Conservation (phyloP, 495 filamentous ascomycete species). For the Penicillium steckii region DNA sequence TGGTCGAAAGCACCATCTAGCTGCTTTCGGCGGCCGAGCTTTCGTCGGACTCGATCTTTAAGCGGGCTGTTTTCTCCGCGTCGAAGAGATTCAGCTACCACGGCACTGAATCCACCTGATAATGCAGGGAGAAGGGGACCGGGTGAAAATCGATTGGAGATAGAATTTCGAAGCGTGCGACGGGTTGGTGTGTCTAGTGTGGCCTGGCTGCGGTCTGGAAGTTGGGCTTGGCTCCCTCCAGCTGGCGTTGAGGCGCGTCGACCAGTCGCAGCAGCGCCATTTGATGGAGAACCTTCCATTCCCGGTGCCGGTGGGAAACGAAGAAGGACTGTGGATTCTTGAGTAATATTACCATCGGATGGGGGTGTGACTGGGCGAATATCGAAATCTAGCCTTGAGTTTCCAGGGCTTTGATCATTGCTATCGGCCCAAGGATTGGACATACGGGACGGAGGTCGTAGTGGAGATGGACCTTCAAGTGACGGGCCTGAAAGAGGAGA, state of each 20-base stretch:
- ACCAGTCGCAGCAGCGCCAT: constrained; percentile 1
- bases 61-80: constrained; percentile 47
- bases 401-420: constrained; percentile 11
- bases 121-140: constrained; percentile 40
- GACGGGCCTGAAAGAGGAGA: constrained; percentile 31
- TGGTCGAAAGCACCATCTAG: constrained; percentile 29
- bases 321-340: constrained; percentile 39
- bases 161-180: constrained; percentile 33
- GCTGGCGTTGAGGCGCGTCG: constrained; percentile 21
- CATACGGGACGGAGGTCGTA: constrained; percentile 36
- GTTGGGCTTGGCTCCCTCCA: constrained; percentile 11
- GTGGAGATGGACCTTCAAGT: constrained; percentile 28
- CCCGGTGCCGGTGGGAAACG: constrained; percentile 40
- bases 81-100: constrained; percentile 61
- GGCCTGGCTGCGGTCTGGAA: constrained; percentile 18
- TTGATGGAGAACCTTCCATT: constrained; percentile 21
- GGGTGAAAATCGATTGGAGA: constrained; percentile 44
- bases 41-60: constrained; percentile 32
- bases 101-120: constrained; percentile 55
- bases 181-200: constrained; percentile 37
- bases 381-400: constrained; percentile 25
- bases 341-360: constrained; percentile 8
- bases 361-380: constrained; percentile 32
- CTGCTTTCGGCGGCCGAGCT: constrained; percentile 25
- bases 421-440: constrained; percentile 44